Evolutionary conservation across 352 stramenopile species (phyloP).

Genomic region (Globisporangium rhizosaccharum): DNA sequence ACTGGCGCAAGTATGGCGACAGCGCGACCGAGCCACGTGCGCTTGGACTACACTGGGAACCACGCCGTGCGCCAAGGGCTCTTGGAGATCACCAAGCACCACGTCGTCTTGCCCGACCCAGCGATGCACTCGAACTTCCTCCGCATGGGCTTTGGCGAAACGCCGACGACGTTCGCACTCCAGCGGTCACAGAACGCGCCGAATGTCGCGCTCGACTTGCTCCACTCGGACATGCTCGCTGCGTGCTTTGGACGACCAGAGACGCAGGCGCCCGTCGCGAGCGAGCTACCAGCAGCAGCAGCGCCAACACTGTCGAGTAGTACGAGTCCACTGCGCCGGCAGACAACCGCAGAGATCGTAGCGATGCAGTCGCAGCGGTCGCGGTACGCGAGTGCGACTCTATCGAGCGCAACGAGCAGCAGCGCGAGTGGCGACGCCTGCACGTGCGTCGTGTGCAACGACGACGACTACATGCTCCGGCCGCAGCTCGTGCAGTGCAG

Average conservation of each 20-base stretch:
- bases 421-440: constrained; percentile 14
- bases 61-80: constrained; percentile 62
- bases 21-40: constrained; percentile 28
- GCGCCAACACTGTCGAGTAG: constrained; percentile 5
- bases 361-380: constrained; percentile 63
- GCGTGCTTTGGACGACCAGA: constrained; percentile 35
- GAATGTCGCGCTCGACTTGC: constrained; percentile 66
- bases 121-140: constrained; percentile 81
- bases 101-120: constrained; percentile 67
- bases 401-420: not conserved
- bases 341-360: constrained; percentile 69
- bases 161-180: constrained; percentile 67
- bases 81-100: constrained; percentile 78
- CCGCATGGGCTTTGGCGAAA: constrained; percentile 72
- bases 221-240: constrained; percentile 60
- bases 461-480: constrained; percentile 83
- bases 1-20: constrained; percentile 4
- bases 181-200: constrained; percentile 74
- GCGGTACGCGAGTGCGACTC: constrained; percentile 36
- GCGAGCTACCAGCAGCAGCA: not conserved
- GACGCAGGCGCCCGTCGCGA: constrained; percentile 1
- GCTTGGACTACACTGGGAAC: constrained; percentile 64
- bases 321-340: constrained; percentile 23
- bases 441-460: constrained; percentile 53
- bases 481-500: constrained; percentile 63